phyloP scores from a whole-genome alignment of 2,329 filamentous ascomycete genomes.

The Cercospora zeae-maydis region DNA sequence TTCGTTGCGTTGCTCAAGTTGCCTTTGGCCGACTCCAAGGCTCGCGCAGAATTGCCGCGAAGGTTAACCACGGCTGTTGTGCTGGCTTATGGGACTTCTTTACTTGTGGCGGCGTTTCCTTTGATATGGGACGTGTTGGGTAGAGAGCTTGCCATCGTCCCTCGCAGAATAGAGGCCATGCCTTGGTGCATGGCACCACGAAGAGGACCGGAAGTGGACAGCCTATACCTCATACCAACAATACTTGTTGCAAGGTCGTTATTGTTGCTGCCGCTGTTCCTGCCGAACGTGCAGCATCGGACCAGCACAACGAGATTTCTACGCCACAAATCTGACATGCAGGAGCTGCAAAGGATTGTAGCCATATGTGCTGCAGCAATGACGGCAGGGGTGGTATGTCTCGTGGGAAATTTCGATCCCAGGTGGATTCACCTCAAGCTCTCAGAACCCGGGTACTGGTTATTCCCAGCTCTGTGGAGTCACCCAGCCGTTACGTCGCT shows the following conservation, averaged over 20 bases:
- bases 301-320: neutral
- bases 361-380: conserved; percentile 11
- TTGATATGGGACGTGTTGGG: neutral
- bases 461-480: conserved; percentile 20
- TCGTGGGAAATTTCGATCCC: neutral
- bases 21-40: neutral
- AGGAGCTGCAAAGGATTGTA: conserved; percentile 1
- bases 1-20: conserved; percentile 31
- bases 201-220: neutral
- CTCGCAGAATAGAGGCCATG: neutral
- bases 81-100: conserved; percentile 18
- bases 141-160: neutral
- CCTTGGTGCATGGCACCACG: neutral
- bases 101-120: conserved; percentile 14
- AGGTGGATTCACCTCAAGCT: neutral
- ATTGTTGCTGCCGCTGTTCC: conserved; percentile 24
- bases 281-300: conserved; percentile 9
- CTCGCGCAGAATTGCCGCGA: neutral
- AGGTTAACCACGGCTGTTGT: conserved; percentile 6
- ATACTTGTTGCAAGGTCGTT: conserved; percentile 28
- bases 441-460: neutral
- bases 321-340: neutral
- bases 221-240: conserved; percentile 20
- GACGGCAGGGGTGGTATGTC: conserved; percentile 6
- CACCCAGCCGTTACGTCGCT: conserved; percentile 35